phyloP scores from a whole-genome alignment of 1,284 basidiomycete genomes.

The Fomitiporia mediterranea region DNA sequence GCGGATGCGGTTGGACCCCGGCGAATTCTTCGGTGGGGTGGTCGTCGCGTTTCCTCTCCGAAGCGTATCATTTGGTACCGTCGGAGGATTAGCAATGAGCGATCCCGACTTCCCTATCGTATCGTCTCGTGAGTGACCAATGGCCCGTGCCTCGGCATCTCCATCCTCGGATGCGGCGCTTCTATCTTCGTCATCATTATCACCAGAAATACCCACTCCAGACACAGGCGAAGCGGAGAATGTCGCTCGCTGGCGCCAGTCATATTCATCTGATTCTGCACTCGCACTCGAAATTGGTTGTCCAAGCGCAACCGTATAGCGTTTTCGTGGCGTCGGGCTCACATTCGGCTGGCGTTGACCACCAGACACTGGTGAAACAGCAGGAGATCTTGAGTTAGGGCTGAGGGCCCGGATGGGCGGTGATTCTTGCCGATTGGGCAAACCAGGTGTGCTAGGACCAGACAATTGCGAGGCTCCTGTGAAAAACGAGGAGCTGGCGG shows the following conservation, averaged over 20 bases:
- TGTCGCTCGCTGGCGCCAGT: constrained; percentile 24
- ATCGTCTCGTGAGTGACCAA: constrained; percentile 41
- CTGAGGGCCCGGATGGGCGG: constrained; percentile 11
- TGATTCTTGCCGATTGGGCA: constrained; percentile 23
- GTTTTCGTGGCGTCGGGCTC: constrained; percentile 58
- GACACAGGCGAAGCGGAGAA: constrained; percentile 39
- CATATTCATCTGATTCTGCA: constrained; percentile 32
- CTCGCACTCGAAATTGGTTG: constrained; percentile 51
- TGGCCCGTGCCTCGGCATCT: constrained; percentile 24
- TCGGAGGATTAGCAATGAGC: constrained; percentile 12
- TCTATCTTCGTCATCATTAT: constrained; percentile 23
- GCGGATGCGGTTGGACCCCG: constrained; percentile 33
- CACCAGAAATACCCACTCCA: constrained; percentile 28
- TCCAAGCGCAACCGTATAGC: constrained; percentile 78
- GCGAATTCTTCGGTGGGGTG: constrained; percentile 17
- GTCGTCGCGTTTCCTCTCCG: constrained; percentile 10
- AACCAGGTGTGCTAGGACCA: constrained; percentile 9
- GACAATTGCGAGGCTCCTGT: constrained; percentile 15
- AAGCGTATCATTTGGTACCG: constrained; percentile 19
- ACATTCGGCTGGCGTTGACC: constrained; percentile 41
- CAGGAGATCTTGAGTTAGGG: constrained; percentile 29
- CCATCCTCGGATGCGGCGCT: constrained; percentile 32
- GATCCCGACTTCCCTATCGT: constrained; percentile 52
- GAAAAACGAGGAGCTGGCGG: constrained; percentile 5
- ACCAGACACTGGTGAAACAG: constrained; percentile 24